phyloP scores from a whole-genome alignment of 768 basidiomycete species.

The Lentinula boryana region DNA sequence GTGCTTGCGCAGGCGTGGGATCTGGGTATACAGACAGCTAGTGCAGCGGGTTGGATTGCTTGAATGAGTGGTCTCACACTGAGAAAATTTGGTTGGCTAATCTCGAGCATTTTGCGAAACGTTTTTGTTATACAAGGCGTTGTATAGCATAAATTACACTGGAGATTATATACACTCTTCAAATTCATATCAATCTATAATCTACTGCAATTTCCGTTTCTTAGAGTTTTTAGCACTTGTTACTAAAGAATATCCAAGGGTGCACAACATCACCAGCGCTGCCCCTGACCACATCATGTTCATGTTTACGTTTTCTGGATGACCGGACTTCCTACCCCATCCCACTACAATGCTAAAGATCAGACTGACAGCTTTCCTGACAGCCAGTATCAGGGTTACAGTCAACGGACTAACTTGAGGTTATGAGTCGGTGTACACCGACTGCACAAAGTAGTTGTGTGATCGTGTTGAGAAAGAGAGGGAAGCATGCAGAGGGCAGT shows the following conservation, averaged over 20 bases:
- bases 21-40: conserved; percentile 9
- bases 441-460: conserved; percentile 84
- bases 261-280: conserved; percentile 62
- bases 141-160: background rate
- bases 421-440: conserved; percentile 83
- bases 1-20: conserved; percentile 12
- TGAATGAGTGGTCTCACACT: too few relatives aligned
- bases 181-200: background rate
- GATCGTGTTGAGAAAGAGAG: conserved; percentile 69
- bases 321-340: conserved; percentile 21
- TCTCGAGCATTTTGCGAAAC: too few relatives aligned
- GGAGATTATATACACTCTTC: background rate
- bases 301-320: conserved; percentile 26
- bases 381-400: conserved; percentile 75
- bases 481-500: conserved; percentile 56
- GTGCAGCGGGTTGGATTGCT: conserved; percentile 11
- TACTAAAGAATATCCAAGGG: conserved; percentile 56
- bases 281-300: conserved; percentile 67
- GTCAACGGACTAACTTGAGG: conserved; percentile 67
- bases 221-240: conserved; percentile 21
- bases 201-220: conserved; percentile 7
- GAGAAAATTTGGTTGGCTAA: too few relatives aligned
- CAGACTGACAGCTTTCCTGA: conserved; percentile 75
- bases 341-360: conserved; percentile 62
- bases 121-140: background rate